These are phyloP conservation scores for Candida incommunis DNA, from an alignment of 805 yeast species.

Conservation along the genomic window DNA sequence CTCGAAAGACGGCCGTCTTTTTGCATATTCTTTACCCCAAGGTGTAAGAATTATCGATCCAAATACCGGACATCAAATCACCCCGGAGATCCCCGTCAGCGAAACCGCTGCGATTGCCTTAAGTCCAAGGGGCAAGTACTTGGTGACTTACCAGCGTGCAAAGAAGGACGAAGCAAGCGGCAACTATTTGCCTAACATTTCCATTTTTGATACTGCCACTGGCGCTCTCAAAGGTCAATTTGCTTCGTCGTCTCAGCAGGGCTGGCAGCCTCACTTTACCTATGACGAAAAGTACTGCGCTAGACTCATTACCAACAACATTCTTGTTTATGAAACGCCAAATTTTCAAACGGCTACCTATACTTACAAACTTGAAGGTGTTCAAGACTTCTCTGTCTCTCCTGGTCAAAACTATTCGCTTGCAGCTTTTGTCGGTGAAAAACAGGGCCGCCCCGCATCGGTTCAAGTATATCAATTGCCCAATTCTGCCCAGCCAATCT, in stretches of 20 bases:
- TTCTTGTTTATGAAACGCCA: slow-evolving; percentile 44
- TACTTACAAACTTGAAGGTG: slow-evolving; percentile 36
- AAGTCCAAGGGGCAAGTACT: slow-evolving; percentile 74
- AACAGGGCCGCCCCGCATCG: slow-evolving; percentile 75
- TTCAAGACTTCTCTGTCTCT: slow-evolving; percentile 52
- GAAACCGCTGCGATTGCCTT: slow-evolving; percentile 75
- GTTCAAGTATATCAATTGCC: slow-evolving; percentile 76
- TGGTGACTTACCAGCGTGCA: slow-evolving; percentile 88
- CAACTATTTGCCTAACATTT: slow-evolving; percentile 65
- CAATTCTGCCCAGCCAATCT: slow-evolving; percentile 59
- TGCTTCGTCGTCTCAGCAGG: slow-evolving; percentile 34
- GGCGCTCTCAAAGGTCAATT: slow-evolving; percentile 43
- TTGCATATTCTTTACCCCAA: slow-evolving; percentile 60
- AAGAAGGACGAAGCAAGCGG: slow-evolving; percentile 54
- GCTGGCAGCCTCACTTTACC: slow-evolving; percentile 85
- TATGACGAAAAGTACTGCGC: slow-evolving; percentile 64
- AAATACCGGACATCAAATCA: slow-evolving; percentile 28
- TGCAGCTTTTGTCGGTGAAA: slow-evolving; percentile 83
- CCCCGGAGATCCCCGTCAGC: slow-evolving; percentile 35
- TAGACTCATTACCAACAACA: slow-evolving; percentile 40
- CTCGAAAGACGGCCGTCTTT: slow-evolving; percentile 50
- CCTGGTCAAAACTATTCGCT: slow-evolving; percentile 85
- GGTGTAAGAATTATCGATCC: slow-evolving; percentile 45
- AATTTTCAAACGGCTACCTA: slow-evolving; percentile 31
- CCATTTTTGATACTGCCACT: slow-evolving; percentile 47